Conservation (phyloP, 2,329 filamentous ascomycete genomes). For the Rachicladosporium sp. region DNA sequence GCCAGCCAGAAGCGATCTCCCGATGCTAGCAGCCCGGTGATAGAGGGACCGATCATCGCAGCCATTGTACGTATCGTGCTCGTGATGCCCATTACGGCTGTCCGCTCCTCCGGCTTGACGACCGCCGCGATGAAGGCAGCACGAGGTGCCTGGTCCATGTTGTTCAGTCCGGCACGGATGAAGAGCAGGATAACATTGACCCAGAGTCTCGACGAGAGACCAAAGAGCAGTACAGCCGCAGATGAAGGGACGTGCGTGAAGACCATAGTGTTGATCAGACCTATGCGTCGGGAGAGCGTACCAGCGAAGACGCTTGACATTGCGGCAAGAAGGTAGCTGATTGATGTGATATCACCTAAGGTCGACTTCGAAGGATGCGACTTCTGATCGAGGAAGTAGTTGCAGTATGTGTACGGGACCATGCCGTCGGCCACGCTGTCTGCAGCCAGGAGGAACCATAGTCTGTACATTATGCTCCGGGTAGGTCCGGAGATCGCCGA, state of each 20-base stretch:
- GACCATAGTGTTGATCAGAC: slow-evolving; percentile 56
- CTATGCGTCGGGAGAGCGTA: slow-evolving; percentile 54
- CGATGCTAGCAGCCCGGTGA: slow-evolving; percentile 45
- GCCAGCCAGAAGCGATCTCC: slow-evolving; percentile 48
- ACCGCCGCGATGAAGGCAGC: slow-evolving; percentile 56
- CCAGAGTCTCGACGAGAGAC: slow-evolving; percentile 39
- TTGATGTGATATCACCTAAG: slow-evolving; percentile 42
- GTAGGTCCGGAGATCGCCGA: slow-evolving; percentile 46
- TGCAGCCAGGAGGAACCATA: slow-evolving; percentile 56
- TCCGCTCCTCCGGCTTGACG: slow-evolving; percentile 52
- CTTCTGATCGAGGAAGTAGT: slow-evolving; percentile 45
- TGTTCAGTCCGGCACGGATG: slow-evolving; percentile 50
- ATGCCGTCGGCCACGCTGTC: slow-evolving; percentile 58
- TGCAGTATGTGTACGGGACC: slow-evolving; percentile 40
- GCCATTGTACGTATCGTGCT: slow-evolving; percentile 48
- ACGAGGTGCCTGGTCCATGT: slow-evolving; percentile 57
- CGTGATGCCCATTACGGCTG: slow-evolving; percentile 59
- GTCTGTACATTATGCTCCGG: slow-evolving; percentile 41
- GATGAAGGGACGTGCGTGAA: slow-evolving; percentile 44
- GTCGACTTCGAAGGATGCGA: slow-evolving; percentile 41
- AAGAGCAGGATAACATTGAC: slow-evolving; percentile 45
- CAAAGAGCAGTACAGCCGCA: slow-evolving; percentile 48
- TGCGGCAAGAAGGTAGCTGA: slow-evolving; percentile 31
- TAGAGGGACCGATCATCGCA: slow-evolving; percentile 40
- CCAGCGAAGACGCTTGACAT: slow-evolving; percentile 38